phyloP scores from a whole-genome alignment of 192 early-diverging fungal species.

The Coemansia sp. region DNA sequence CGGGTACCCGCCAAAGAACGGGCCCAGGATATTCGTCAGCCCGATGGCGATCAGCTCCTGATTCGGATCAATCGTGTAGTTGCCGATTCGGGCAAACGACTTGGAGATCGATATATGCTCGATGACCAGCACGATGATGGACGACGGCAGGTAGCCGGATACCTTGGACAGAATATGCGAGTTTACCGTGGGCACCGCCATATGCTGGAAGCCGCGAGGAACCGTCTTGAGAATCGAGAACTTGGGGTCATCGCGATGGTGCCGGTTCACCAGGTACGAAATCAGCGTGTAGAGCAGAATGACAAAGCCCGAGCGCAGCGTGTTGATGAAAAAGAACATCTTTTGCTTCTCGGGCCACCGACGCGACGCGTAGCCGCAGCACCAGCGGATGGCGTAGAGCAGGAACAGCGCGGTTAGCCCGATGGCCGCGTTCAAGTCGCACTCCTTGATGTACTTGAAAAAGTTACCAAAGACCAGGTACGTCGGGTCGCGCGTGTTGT shows the following conservation, averaged over 20 bases:
- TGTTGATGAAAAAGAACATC: conserved; percentile 63
- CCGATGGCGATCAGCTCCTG: conserved; percentile 92
- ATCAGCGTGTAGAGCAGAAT: conserved; percentile 72
- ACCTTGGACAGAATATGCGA: conserved; percentile 54
- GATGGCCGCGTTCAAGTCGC: conserved; percentile 48
- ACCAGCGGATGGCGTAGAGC: conserved; percentile 45
- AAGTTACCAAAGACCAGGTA: conserved; percentile 78
- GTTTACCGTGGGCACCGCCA: conserved; percentile 57
- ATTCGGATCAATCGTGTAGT: conserved; percentile 79
- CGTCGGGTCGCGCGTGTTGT: conserved; percentile 65
- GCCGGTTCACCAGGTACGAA: conserved; percentile 65
- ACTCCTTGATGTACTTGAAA: conserved; percentile 52
- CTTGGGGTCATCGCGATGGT: conserved; percentile 46
- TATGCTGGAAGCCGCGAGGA: conserved; percentile 69
- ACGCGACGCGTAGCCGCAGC: conserved; percentile 27
- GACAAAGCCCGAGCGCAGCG: conserved; percentile 73
- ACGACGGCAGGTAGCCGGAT: conserved; percentile 57
- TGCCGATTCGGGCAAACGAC: conserved; percentile 80
- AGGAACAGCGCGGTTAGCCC: conserved; percentile 52
- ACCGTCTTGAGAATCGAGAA: conserved; percentile 69
- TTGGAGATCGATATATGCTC: conserved; percentile 91
- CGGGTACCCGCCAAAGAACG: conserved; percentile 85
- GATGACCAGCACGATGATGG: conserved; percentile 75
- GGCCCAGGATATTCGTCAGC: conserved; percentile 78
- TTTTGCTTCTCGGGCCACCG: conserved; percentile 52